Evolutionary conservation across 1,284 basidiomycete genomes (phyloP).

Genomic region (Apiotrichum brassicae): DNA sequence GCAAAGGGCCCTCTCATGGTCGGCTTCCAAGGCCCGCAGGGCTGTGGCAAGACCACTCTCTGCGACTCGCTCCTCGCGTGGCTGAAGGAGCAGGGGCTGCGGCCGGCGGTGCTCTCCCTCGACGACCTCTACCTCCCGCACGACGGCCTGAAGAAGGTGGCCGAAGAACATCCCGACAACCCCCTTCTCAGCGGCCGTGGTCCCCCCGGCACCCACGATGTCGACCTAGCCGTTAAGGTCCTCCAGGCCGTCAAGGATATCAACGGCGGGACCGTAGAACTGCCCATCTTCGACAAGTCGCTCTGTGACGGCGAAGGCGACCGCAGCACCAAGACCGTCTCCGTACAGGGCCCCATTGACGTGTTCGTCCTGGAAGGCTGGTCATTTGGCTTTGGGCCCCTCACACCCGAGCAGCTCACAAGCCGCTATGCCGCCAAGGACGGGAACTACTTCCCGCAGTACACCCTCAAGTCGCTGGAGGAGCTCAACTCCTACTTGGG

Average conservation of each 20-base stretch:
- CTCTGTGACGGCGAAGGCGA: constrained; percentile 73
- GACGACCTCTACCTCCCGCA: constrained; percentile 41
- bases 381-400: constrained; percentile 48
- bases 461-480: constrained; percentile 21
- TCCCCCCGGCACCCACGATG: constrained; percentile 42
- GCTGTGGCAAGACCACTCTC: constrained; percentile 35
- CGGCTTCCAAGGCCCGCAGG: constrained; percentile 21
- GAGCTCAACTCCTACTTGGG: constrained; percentile 30
- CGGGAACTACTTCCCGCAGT: constrained; percentile 23
- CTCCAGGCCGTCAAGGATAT: constrained; percentile 5
- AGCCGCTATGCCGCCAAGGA: constrained; percentile 32
- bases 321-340: constrained; percentile 51
- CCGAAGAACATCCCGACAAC: constrained; percentile 32
- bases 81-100: constrained; percentile 17
- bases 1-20: constrained; percentile 19
- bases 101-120: constrained; percentile 31
- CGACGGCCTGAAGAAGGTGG: constrained; percentile 27
- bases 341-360: constrained; percentile 55
- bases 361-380: constrained; percentile 68
- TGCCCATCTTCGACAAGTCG: constrained; percentile 81
- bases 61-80: constrained; percentile 27
- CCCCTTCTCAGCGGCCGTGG: constrained; percentile 37
- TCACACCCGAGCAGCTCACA: constrained; percentile 40
- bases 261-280: constrained; percentile 10
- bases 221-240: constrained; percentile 8